Conservation (phyloP, 2,329 filamentous ascomycete genomes). For the Aureobasidium sp. region DNA sequence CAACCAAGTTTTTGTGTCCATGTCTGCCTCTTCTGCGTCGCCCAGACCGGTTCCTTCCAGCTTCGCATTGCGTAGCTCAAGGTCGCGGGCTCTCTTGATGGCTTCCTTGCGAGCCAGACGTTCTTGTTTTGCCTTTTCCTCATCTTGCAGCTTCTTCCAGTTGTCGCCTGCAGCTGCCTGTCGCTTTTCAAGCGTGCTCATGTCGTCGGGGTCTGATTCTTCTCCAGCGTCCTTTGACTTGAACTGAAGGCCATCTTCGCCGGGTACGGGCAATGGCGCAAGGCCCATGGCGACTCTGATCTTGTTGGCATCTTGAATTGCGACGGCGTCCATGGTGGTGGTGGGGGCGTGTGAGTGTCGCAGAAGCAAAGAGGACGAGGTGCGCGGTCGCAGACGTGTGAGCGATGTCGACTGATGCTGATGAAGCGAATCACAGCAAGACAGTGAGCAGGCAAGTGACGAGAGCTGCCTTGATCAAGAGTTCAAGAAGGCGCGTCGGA, state of each 20-base stretch:
- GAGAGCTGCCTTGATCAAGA: background rate
- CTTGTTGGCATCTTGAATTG: slow-evolving; percentile 90
- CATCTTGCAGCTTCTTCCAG: slow-evolving; percentile 62
- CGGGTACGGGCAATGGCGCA: slow-evolving; percentile 80
- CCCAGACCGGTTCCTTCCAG: slow-evolving; percentile 80
- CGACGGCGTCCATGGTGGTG: slow-evolving; percentile 41
- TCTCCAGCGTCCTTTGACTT: slow-evolving; percentile 45
- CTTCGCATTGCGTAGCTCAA: slow-evolving; percentile 65
- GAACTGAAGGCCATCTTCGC: slow-evolving; percentile 51
- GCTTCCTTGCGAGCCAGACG: slow-evolving; percentile 75
- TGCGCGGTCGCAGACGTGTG: background rate
- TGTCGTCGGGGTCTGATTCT: slow-evolving; percentile 58
- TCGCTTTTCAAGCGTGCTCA: slow-evolving; percentile 77
- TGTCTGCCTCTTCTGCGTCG: slow-evolving; percentile 59
- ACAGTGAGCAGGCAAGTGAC: background rate
- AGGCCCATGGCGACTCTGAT: slow-evolving; percentile 83
- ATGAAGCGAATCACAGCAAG: background rate
- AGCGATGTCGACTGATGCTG: background rate
- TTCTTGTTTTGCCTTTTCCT: slow-evolving; percentile 63
- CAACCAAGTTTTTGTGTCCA: slow-evolving; percentile 82
- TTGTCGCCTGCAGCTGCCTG: slow-evolving; percentile 68
- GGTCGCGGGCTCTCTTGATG: slow-evolving; percentile 80
- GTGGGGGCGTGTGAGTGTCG: slow-evolving; percentile 24
- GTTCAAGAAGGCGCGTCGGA: background rate
- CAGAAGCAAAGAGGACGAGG: background rate